A percentile compares a stretch with the other conserved stretches of the same genome.
Evolutionary conservation across 2,329 filamentous ascomycete species (phyloP).

Genomic region (Aspergillus ochraceoroseus): DNA sequence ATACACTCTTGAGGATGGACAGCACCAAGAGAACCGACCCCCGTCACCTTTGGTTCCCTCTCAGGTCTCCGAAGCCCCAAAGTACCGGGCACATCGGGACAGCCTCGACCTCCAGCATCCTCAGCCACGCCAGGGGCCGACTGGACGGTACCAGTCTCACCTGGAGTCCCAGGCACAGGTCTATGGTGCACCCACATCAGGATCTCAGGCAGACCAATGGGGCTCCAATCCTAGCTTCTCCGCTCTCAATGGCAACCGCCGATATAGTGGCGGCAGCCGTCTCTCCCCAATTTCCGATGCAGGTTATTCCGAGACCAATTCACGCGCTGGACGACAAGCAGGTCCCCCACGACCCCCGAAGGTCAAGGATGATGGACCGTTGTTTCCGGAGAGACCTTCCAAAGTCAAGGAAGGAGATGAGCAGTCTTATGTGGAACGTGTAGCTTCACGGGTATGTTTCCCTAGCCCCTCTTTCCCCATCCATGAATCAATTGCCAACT

Average conservation of each 20-base stretch:
- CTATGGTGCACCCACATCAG: constrained; percentile 34
- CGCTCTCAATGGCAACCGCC: constrained; percentile 30
- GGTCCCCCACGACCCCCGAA: constrained; percentile 51
- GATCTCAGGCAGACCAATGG: constrained; percentile 41
- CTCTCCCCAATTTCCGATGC: constrained; percentile 47
- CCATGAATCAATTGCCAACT: neutral
- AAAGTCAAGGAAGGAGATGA: constrained; percentile 38
- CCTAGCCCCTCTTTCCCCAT: neutral
- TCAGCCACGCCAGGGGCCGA: constrained; percentile 59
- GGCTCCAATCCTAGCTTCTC: constrained; percentile 43
- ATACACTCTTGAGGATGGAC: constrained; percentile 37
- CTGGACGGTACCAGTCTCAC: constrained; percentile 57
- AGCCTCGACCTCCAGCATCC: constrained; percentile 61
- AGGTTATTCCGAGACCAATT: constrained; percentile 44
- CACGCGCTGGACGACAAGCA: constrained; percentile 25
- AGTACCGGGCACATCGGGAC: constrained; percentile 61
- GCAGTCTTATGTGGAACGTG: constrained; percentile 39
- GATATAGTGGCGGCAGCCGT: constrained; percentile 38
- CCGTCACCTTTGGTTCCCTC: constrained; percentile 61
- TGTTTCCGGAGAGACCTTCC: constrained; percentile 51
- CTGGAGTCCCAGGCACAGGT: constrained; percentile 58
- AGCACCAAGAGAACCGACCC: constrained; percentile 45
- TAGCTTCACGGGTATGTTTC: constrained; percentile 37
- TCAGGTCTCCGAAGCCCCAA: constrained; percentile 53
- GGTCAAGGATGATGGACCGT: constrained; percentile 53